Percentiles rank a stretch among this genome's conserved stretches.
Evolutionary conservation across 2,329 filamentous ascomycete species (phyloP).

Genomic region (Sporothrix sp.): DNA sequence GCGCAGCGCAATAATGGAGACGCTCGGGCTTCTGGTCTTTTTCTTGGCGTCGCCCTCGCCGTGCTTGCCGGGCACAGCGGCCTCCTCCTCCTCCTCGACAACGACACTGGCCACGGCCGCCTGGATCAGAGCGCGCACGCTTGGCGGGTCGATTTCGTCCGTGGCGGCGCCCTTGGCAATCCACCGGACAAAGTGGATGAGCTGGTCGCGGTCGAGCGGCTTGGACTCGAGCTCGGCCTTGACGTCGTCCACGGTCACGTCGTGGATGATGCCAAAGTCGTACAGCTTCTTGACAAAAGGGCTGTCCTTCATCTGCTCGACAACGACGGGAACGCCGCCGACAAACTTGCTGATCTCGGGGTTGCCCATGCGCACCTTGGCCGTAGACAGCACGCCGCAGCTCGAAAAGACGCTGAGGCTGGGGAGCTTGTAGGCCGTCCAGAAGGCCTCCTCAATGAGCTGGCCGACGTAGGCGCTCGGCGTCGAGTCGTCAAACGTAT

Average conservation of each 20-base stretch:
- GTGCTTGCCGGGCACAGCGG: neutral
- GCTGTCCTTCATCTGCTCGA: constrained; percentile 62
- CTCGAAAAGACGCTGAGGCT: constrained; percentile 84
- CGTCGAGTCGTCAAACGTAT: constrained; percentile 81
- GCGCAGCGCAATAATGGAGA: constrained; percentile 64
- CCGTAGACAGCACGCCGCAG: constrained; percentile 74
- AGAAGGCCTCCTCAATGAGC: constrained; percentile 90
- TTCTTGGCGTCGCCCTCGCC: constrained; percentile 38
- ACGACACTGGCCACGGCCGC: constrained; percentile 68
- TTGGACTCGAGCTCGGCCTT: constrained; percentile 72
- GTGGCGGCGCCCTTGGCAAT: constrained; percentile 59
- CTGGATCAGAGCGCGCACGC: constrained; percentile 61
- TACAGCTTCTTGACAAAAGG: constrained; percentile 71
- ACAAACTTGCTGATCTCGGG: constrained; percentile 63
- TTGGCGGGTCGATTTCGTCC: constrained; percentile 62
- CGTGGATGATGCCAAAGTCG: constrained; percentile 76
- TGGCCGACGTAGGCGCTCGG: constrained; percentile 75
- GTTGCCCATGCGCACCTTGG: constrained; percentile 67
- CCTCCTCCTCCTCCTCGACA: constrained; percentile 34
- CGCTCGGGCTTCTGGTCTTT: neutral
- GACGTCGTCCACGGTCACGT: constrained; percentile 81
- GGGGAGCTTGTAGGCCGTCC: constrained; percentile 76
- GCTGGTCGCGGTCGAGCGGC: constrained; percentile 67
- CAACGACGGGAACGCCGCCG: constrained; percentile 77
- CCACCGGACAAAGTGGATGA: constrained; percentile 79